Conservation (phyloP, 768 basidiomycete species). For the Pisolithus marmoratus region DNA sequence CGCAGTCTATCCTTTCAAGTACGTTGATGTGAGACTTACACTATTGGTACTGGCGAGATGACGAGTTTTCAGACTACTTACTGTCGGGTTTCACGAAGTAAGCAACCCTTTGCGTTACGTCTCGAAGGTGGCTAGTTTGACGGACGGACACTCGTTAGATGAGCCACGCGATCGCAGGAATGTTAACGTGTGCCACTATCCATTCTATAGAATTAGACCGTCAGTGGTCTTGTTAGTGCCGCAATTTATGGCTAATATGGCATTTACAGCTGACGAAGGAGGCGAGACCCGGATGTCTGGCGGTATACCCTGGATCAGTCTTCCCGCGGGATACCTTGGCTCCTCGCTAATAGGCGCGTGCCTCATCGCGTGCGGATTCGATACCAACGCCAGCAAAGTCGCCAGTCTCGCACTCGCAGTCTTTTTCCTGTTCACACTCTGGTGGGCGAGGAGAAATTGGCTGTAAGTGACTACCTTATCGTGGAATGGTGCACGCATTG, state of each 20-base stretch:
- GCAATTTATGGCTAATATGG: constrained; percentile 3
- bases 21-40: constrained; percentile 24
- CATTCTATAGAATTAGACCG: constrained; percentile 85
- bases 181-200: constrained; percentile 82
- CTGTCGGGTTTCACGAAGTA: constrained; percentile 88
- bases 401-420: constrained; percentile 73
- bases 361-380: constrained; percentile 83
- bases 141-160: constrained; percentile 41
- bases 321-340: constrained; percentile 83
- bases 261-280: constrained; percentile 70
- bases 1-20: constrained; percentile 90
- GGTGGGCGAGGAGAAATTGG: constrained; percentile 78
- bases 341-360: constrained; percentile 82
- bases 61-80: constrained; percentile 52
- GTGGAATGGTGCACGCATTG: neutral
- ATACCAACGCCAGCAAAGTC: constrained; percentile 84
- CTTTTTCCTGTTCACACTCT: constrained; percentile 85
- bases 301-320: constrained; percentile 73
- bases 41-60: constrained; percentile 5
- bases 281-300: constrained; percentile 85
- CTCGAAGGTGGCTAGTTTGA: neutral
- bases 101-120: constrained; percentile 5
- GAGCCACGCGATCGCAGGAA: constrained; percentile 78
- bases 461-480: constrained; percentile 45
- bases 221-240: constrained; percentile 32